A percentile compares a stretch with the other conserved stretches of the same genome.
phyloP scores from a whole-genome alignment of 2,329 filamentous ascomycete species.

The Niveomyces coronatus region DNA sequence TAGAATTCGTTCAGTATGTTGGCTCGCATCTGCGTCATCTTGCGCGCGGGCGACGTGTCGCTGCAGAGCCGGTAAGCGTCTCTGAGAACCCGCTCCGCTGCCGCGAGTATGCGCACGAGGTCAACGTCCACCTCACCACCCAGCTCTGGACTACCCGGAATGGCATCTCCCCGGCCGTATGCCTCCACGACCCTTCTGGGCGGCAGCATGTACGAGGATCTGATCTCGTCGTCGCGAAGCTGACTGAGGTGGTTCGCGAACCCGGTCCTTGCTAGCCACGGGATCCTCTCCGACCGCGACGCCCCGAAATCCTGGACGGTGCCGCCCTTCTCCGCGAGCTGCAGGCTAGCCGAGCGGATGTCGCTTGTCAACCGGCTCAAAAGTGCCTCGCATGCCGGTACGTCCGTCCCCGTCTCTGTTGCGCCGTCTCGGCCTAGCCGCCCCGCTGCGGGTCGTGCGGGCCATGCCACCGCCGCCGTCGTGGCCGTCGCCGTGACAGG shows the following conservation, averaged over 20 bases:
- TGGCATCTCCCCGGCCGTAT: no score
- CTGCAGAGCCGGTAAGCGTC: background rate
- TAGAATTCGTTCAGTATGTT: conserved; percentile 6
- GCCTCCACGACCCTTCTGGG: no score
- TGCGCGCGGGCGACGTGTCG: conserved; percentile 3
- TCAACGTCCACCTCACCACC: no score
- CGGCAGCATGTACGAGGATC: no score
- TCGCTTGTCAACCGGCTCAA: background rate
- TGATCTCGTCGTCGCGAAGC: no score
- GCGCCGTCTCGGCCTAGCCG: background rate
- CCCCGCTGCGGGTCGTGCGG: background rate
- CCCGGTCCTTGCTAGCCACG: no score
- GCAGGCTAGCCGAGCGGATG: background rate
- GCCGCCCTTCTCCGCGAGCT: conserved; percentile 1
- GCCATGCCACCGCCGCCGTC: no score
- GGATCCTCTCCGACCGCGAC: background rate
- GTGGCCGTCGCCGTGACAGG: background rate
- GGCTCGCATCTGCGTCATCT: conserved; percentile 7
- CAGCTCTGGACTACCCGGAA: no score
- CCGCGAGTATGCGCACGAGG: no score
- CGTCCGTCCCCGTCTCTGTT: background rate
- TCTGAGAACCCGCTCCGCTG: no score
- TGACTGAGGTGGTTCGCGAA: no score
- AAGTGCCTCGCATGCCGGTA: background rate
- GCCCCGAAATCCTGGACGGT: background rate